A percentile compares a stretch with the other conserved stretches of the same genome.
These are phyloP conservation scores for Penicillium simplicissimum DNA, from an alignment of 495 filamentous ascomycete genomes.

Conservation along the genomic window DNA sequence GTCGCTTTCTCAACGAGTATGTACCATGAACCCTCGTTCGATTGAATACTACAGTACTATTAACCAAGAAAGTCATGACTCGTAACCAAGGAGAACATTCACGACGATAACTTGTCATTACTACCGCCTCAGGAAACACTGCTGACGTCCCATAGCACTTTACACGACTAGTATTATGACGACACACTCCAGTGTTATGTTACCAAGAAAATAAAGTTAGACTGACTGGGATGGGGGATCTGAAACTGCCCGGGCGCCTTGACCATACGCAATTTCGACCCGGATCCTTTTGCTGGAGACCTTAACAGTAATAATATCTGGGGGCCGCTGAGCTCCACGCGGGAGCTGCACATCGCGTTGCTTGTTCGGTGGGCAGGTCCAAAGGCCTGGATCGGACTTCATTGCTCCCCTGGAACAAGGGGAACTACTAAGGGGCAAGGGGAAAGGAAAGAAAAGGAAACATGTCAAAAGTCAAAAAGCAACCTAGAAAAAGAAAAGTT, in stretches of 20 bases:
- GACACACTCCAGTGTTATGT: background rate
- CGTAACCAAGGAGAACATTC: background rate
- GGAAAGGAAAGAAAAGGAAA: slow-evolving; percentile 19
- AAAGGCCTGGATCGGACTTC: slow-evolving; percentile 6
- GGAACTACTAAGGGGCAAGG: slow-evolving; percentile 1
- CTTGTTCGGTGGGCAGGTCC: slow-evolving; percentile 1
- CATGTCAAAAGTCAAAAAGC: too few species aligned
- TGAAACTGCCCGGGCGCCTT: slow-evolving; percentile 25
- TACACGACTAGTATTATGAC: background rate
- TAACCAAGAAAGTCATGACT: background rate
- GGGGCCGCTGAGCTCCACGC: slow-evolving; percentile 7
- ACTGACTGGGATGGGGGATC: slow-evolving; percentile 15
- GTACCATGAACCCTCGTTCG: background rate
- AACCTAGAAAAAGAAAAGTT: slow-evolving; percentile 17
- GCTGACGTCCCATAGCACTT: background rate
- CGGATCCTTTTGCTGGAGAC: background rate
- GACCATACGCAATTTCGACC: background rate
- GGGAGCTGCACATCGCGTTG: slow-evolving; percentile 2
- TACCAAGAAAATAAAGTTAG: slow-evolving; percentile 21
- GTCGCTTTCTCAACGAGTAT: background rate
- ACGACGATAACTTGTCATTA: background rate
- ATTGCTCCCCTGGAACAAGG: background rate
- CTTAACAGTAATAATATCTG: background rate
- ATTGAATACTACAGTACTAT: background rate
- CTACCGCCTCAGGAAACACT: background rate